Base-by-base conservation (phyloP, 164 flowering plant genomes). In the Aristolochia fimbriata region DNA sequence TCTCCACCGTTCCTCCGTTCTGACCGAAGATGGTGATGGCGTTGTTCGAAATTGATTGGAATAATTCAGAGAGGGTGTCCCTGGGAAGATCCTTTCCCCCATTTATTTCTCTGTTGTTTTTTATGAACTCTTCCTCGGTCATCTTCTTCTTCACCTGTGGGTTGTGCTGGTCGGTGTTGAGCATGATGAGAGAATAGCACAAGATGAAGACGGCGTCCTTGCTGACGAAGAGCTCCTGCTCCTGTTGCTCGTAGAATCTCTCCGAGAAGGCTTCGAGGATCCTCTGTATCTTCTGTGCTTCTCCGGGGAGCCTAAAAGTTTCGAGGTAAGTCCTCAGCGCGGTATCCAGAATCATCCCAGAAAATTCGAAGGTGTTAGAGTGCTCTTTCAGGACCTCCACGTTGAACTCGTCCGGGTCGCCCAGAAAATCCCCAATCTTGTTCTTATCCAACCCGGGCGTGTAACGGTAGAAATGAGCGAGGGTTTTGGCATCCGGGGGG, bases 61-160 rank as follows among this genome's bases (percentile, higher is more conserved):
- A 94, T 59, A 94, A 88, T 62, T 87, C 95, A 8, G 89, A 83
- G 8, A 94, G 82, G 66, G 78, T 82, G 55, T 86, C 95, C 58
- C 95, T 76, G 4, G 96, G 95, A 57, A 94, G 91, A 76, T 94
- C 99, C 19, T 81, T 76, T 46, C 99, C 99, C 24, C 76, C 95
- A 71, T 94, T 94, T 49, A 88, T 91, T 21, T 78, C 82, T 74
- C 99, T 74, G 25, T 91, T 90, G 81, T 94, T 94, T 61, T 83
- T 70, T n/a, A 94, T 88, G 71, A 91, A 94, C 63, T 94, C 97
- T 12, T 94, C 99, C 62, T 94, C 99, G n/a, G 97, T 88, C 97
- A 91, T 94, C 77, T 94, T 94, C 66, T 85, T 94, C 83, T 88
- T 94, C 47, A 94, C 99, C 58, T 93, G 98, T 0, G 95, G 91